phyloP scores from a whole-genome alignment of 495 filamentous ascomycete species.

The Penicillium desertorum region DNA sequence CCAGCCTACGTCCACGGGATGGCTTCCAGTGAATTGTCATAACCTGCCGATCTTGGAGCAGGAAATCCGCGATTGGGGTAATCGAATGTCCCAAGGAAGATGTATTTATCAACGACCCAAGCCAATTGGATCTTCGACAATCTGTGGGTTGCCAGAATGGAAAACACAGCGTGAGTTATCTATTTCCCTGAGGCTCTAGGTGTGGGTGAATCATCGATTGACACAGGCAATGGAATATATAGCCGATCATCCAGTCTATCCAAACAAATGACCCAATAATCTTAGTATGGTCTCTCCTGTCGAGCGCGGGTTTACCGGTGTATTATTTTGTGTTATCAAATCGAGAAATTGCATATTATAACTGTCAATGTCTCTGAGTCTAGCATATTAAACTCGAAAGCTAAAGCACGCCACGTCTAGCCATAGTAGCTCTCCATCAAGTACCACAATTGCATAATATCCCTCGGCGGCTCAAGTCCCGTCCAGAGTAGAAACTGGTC shows the following conservation, averaged over 20 bases:
- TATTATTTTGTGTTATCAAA: background rate
- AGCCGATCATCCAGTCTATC: background rate
- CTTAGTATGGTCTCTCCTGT: background rate
- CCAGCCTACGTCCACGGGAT: conserved; percentile 4
- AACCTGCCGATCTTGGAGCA: conserved; percentile 13
- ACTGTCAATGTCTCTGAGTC: background rate
- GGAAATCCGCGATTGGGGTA: conserved; percentile 23
- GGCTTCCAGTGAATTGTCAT: conserved; percentile 13
- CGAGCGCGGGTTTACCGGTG: background rate
- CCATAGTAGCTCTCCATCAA: conserved; percentile 14
- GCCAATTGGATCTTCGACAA: conserved; percentile 11
- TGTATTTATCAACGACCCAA: conserved; percentile 12
- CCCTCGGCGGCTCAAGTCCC: conserved; percentile 37
- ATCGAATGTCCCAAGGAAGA: conserved; percentile 8
- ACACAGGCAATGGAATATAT: background rate
- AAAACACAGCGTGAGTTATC: background rate
- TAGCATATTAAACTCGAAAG: background rate
- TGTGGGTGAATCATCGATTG: background rate
- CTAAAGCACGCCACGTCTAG: conserved; percentile 9
- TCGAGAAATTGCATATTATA: background rate
- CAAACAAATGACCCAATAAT: background rate
- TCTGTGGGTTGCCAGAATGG: conserved; percentile 15
- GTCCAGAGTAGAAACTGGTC: conserved; percentile 72
- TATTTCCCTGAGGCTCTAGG: background rate
- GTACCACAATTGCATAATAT: conserved; percentile 14